phyloP scores from a whole-genome alignment of 192 early-diverging fungal species.

The Coemansia sp. region DNA sequence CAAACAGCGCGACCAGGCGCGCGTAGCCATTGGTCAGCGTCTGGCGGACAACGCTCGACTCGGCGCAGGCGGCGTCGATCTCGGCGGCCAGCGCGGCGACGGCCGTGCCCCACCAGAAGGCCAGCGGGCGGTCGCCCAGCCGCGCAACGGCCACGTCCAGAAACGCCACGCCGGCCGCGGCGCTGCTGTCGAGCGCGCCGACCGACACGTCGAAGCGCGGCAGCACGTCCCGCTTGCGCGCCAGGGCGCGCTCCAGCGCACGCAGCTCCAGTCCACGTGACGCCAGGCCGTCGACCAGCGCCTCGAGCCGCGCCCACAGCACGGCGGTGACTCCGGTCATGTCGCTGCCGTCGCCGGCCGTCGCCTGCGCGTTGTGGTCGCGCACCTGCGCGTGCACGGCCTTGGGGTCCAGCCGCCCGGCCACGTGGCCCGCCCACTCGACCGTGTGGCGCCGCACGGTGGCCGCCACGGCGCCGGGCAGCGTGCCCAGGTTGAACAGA shows the following conservation, averaged over 20 bases:
- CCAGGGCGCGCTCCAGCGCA: slow-evolving; percentile 40
- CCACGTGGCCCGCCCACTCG: slow-evolving; percentile 7
- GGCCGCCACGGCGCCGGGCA: slow-evolving; percentile 8
- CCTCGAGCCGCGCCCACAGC: slow-evolving; percentile 28
- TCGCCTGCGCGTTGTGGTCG: slow-evolving; percentile 33
- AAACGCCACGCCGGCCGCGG: slow-evolving; percentile 4
- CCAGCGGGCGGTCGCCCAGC: slow-evolving; percentile 29
- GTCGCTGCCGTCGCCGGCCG: slow-evolving; percentile 24
- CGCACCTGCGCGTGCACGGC: slow-evolving; percentile 18
- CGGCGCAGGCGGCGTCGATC: slow-evolving; percentile 13
- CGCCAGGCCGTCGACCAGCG: slow-evolving; percentile 21
- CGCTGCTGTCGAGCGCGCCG: slow-evolving; percentile 10
- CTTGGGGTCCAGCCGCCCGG: slow-evolving; percentile 15
- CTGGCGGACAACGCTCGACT: slow-evolving; percentile 24
- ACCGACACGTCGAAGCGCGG: slow-evolving; percentile 32
- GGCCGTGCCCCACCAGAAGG: slow-evolving; percentile 45
- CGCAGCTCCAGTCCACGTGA: slow-evolving; percentile 29
- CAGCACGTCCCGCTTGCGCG: slow-evolving; percentile 34
- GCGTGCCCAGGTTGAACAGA: slow-evolving; percentile 29
- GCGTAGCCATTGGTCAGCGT: slow-evolving; percentile 33
- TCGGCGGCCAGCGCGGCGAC: slow-evolving; percentile 22
- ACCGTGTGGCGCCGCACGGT: slow-evolving; percentile 13
- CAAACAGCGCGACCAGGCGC: slow-evolving; percentile 34
- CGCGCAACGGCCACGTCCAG: slow-evolving; percentile 21
- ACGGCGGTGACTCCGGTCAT: slow-evolving; percentile 31